Evolutionary conservation across 2,329 filamentous ascomycete genomes (phyloP).

Genomic region (Herpomyces periplanetae): DNA sequence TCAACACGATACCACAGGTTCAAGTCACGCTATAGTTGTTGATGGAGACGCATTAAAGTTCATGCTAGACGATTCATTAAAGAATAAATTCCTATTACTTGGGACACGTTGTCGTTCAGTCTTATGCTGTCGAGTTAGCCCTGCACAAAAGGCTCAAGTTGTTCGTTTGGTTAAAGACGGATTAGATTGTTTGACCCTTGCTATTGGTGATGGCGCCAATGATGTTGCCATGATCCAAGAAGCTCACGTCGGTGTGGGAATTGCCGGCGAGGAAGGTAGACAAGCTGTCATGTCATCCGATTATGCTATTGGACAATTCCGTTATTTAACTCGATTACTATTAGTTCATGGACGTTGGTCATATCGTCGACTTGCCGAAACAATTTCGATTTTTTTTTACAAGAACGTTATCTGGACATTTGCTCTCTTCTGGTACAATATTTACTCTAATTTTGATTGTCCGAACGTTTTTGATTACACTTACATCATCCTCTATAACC

Average conservation of each 20-base stretch:
- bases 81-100: conserved; percentile 66
- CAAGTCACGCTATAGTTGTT: conserved; percentile 71
- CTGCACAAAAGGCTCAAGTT: conserved; percentile 84
- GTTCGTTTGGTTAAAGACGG: conserved; percentile 81
- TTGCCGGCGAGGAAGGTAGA: conserved; percentile 61
- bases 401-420: conserved; percentile 99
- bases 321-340: conserved; percentile 44
- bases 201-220: conserved; percentile 71
- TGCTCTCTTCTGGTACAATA: conserved; percentile 83
- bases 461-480: conserved; percentile 92
- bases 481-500: conserved; percentile 81
- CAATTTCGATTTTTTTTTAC: conserved; percentile 96
- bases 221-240: conserved; percentile 96
- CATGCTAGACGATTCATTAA: conserved; percentile 39
- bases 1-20: conserved; percentile 46
- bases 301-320: conserved; percentile 76
- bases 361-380: conserved; percentile 69
- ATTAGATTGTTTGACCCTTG: conserved; percentile 75
- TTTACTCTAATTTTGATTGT: conserved; percentile 79
- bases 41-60: conserved; percentile 75
- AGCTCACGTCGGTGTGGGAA: conserved; percentile 79
- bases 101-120: conserved; percentile 94
- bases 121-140: conserved; percentile 82
- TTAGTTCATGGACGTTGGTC: conserved; percentile 81
- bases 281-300: conserved; percentile 88